phyloP scores from a whole-genome alignment of 2,329 filamentous ascomycete species.

The Fusarium sp. region DNA sequence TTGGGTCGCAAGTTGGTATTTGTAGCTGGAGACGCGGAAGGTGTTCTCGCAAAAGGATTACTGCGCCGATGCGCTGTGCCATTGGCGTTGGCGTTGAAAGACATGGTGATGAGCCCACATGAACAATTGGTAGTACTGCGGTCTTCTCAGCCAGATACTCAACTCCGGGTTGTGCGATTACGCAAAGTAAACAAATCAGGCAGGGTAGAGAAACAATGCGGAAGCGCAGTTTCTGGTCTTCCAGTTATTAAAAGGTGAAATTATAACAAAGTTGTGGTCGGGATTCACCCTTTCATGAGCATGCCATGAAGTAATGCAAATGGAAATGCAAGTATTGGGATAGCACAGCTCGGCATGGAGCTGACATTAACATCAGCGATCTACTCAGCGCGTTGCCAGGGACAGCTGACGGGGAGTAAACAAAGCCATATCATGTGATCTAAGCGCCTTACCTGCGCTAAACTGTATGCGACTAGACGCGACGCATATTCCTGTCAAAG shows the following conservation, averaged over 20 bases:
- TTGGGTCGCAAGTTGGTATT: conserved; percentile 70
- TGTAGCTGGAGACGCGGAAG: conserved; percentile 72
- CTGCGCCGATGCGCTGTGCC: conserved; percentile 73
- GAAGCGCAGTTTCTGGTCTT: not conserved
- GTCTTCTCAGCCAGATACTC: conserved; percentile 16
- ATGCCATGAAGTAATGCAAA: conserved; percentile 41
- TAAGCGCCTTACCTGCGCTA: conserved; percentile 5
- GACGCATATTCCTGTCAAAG: conserved; percentile 14
- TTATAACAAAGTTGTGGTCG: conserved; percentile 37
- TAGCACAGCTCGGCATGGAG: conserved; percentile 19
- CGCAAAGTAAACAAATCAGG: conserved; percentile 41
- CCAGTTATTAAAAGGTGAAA: conserved; percentile 21
- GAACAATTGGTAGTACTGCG: conserved; percentile 38
- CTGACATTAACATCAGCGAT: conserved; percentile 34
- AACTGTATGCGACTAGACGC: conserved; percentile 16
- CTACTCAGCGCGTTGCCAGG: conserved; percentile 41
- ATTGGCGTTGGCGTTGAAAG: conserved; percentile 48
- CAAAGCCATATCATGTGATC: conserved; percentile 41
- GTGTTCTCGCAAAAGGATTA: conserved; percentile 79
- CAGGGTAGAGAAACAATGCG: conserved; percentile 1
- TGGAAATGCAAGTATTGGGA: conserved; percentile 34
- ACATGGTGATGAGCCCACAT: conserved; percentile 45
- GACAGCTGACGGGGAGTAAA: conserved; percentile 40
- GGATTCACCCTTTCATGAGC: conserved; percentile 37
- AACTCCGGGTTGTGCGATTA: conserved; percentile 16